A percentile compares a stretch with the other conserved stretches of the same genome.
Conservation (phyloP, 495 filamentous ascomycete species). For the Penicillium chermesinum region DNA sequence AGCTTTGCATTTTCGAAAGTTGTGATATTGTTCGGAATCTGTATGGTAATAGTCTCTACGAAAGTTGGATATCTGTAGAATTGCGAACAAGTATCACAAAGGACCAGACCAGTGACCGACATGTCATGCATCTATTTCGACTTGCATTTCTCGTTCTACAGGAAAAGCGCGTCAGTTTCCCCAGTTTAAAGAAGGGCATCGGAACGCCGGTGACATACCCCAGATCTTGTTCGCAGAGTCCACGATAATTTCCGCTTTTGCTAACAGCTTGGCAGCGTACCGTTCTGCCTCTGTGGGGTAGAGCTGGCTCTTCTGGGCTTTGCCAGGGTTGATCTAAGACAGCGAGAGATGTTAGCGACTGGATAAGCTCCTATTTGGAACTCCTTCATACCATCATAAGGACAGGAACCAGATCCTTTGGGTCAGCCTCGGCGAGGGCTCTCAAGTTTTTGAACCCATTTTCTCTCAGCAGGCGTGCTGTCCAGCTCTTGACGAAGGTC, state of each 20-base stretch:
- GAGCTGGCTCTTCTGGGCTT: constrained; percentile 52
- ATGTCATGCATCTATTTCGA: constrained; percentile 39
- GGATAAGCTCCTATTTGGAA: neutral
- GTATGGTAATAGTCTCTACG: no score
- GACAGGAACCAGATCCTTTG: constrained; percentile 62
- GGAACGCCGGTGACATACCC: constrained; percentile 40
- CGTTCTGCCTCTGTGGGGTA: constrained; percentile 56
- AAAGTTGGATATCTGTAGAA: no score
- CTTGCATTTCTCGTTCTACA: constrained; percentile 39
- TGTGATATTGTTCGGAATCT: no score
- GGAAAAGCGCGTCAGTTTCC: constrained; percentile 5
- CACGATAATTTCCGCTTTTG: constrained; percentile 65
- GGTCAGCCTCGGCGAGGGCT: constrained; percentile 61
- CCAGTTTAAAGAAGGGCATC: neutral
- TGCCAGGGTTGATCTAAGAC: constrained; percentile 42
- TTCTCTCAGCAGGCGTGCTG: constrained; percentile 70
- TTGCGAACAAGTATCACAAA: neutral
- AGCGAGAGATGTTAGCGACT: neutral
- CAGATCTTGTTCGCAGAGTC: constrained; percentile 67
- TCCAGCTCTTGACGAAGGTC: constrained; percentile 72
- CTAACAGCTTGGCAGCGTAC: constrained; percentile 57
- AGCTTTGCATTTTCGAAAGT: no score
- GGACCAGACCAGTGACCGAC: neutral
- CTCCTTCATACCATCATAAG: constrained; percentile 54
- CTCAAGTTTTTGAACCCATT: constrained; percentile 68